Evolutionary conservation across 352 stramenopile species (phyloP).

Genomic region (Phytophthora meadii): DNA sequence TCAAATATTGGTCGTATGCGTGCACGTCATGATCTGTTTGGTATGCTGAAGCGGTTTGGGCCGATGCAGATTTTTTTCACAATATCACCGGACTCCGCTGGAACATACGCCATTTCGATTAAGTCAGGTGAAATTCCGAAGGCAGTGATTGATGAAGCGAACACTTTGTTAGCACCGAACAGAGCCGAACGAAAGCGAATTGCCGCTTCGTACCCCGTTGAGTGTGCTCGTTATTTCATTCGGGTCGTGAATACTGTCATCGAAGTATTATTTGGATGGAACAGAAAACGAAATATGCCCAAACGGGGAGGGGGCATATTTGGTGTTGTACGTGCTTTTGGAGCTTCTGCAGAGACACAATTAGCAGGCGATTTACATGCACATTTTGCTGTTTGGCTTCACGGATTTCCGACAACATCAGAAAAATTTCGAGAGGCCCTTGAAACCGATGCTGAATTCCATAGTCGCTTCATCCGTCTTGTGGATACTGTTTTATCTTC

Average conservation of each 20-base stretch:
- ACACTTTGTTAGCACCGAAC: not conserved
- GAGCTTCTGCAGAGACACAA: slow-evolving; percentile 33
- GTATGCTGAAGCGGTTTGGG: slow-evolving; percentile 31
- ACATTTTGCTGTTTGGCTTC: slow-evolving; percentile 34
- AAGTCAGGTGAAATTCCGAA: not conserved
- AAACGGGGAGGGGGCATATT: slow-evolving; percentile 29
- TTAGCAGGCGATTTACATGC: slow-evolving; percentile 34
- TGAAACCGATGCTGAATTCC: not conserved
- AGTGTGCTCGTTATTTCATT: slow-evolving; percentile 38
- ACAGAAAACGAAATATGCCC: not conserved
- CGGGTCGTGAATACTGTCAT: slow-evolving; percentile 29
- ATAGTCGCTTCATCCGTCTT: not conserved
- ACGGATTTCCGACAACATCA: slow-evolving; percentile 32
- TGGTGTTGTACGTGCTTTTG: slow-evolving; percentile 35
- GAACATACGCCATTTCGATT: slow-evolving; percentile 8
- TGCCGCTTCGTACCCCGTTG: slow-evolving; percentile 10
- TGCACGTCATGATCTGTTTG: slow-evolving; percentile 33
- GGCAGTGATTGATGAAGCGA: not conserved
- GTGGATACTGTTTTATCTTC: not conserved
- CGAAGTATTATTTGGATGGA: slow-evolving; percentile 16
- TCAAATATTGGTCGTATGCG: slow-evolving; percentile 27
- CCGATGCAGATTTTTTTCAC: slow-evolving; percentile 38
- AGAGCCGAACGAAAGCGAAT: slow-evolving; percentile 16
- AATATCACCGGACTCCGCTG: slow-evolving; percentile 28
- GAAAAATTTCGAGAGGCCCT: not conserved